Evolutionary conservation across 2,329 filamentous ascomycete species (phyloP).

Genomic region (Diaporthe citrichinensis): DNA sequence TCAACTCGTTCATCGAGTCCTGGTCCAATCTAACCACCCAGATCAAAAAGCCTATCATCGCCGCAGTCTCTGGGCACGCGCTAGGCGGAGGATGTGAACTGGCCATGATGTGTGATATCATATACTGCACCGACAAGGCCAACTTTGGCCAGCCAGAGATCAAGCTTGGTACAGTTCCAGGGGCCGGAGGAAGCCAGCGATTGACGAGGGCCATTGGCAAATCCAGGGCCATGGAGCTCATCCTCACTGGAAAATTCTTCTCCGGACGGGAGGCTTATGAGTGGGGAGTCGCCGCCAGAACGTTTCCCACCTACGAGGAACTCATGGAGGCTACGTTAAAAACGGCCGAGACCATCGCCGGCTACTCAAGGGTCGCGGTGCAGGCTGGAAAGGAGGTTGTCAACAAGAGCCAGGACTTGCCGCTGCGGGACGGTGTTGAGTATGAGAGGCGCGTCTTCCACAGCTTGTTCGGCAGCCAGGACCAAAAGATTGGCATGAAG

Average conservation of each 20-base stretch:
- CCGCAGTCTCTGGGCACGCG: slow-evolving; percentile 94
- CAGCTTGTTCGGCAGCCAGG: slow-evolving; percentile 89
- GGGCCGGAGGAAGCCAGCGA: slow-evolving; percentile 91
- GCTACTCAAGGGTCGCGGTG: slow-evolving; percentile 88
- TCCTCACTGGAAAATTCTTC: slow-evolving; percentile 88
- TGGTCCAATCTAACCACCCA: slow-evolving; percentile 90
- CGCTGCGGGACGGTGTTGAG: slow-evolving; percentile 90
- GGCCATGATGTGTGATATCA: slow-evolving; percentile 95
- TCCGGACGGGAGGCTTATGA: slow-evolving; percentile 85
- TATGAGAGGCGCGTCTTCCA: slow-evolving; percentile 96
- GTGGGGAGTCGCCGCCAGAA: slow-evolving; percentile 90
- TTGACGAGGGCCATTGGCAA: slow-evolving; percentile 88
- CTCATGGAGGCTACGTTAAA: slow-evolving; percentile 85
- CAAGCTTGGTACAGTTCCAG: slow-evolving; percentile 93
- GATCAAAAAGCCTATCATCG: slow-evolving; percentile 94
- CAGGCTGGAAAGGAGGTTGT: slow-evolving; percentile 97
- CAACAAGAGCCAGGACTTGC: slow-evolving; percentile 96
- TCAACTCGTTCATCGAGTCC: slow-evolving; percentile 90
- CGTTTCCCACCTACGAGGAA: slow-evolving; percentile 84
- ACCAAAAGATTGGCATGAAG: slow-evolving; percentile 97
- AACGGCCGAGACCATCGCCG: slow-evolving; percentile 90
- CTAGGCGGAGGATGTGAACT: slow-evolving; percentile 96
- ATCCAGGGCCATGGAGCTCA: slow-evolving; percentile 90
- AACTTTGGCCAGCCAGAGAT: slow-evolving; percentile 98
- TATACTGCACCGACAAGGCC: slow-evolving; percentile 89